Percentiles rank a stretch among this genome's conserved stretches.
Conservation (phyloP, 805 yeast species). For the Lipomyces starkeyi region DNA sequence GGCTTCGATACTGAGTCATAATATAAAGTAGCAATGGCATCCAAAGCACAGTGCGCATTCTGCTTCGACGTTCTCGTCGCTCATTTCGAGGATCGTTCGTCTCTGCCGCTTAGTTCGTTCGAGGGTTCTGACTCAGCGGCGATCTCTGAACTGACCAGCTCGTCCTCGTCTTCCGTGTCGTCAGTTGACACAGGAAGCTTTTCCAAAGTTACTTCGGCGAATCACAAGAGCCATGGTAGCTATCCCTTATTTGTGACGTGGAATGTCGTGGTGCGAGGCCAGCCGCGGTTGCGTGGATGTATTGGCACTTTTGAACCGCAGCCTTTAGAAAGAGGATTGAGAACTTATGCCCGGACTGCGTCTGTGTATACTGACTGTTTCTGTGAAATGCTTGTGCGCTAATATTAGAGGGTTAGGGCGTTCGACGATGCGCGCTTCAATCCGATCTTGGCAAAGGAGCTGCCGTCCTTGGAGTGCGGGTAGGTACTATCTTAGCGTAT, state of each 20-base stretch:
- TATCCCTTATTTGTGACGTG: conserved; percentile 88
- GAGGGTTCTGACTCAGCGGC: conserved; percentile 7
- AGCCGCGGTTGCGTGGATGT: conserved; percentile 74
- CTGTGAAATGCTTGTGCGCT: conserved; percentile 14
- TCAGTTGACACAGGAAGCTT: conserved; percentile 1
- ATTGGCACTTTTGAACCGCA: conserved; percentile 82
- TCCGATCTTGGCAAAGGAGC: conserved; percentile 64
- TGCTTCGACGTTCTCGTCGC: conserved; percentile 38
- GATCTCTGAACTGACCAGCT: conserved; percentile 3
- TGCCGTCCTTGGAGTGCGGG: conserved; percentile 58
- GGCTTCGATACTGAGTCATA: background rate
- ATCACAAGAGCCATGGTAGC: background rate
- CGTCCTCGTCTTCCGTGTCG: conserved; percentile 16
- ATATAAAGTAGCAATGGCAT: conserved; percentile 30
- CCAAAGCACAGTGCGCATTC: conserved; percentile 39
- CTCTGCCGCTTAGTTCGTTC: conserved; percentile 29
- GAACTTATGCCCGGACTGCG: conserved; percentile 65
- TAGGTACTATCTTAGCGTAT: conserved; percentile 28
- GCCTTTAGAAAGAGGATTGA: conserved; percentile 62
- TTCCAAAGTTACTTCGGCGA: conserved; percentile 1
- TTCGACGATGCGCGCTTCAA: conserved; percentile 77
- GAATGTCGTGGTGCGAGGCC: conserved; percentile 50
- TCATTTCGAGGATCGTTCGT: conserved; percentile 25
- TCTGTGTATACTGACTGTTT: conserved; percentile 37
- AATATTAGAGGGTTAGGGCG: conserved; percentile 52